A percentile compares a stretch with the other conserved stretches of the same genome.
Conservation (phyloP, 768 basidiomycete genomes). For the Amyloporia xantha region DNA sequence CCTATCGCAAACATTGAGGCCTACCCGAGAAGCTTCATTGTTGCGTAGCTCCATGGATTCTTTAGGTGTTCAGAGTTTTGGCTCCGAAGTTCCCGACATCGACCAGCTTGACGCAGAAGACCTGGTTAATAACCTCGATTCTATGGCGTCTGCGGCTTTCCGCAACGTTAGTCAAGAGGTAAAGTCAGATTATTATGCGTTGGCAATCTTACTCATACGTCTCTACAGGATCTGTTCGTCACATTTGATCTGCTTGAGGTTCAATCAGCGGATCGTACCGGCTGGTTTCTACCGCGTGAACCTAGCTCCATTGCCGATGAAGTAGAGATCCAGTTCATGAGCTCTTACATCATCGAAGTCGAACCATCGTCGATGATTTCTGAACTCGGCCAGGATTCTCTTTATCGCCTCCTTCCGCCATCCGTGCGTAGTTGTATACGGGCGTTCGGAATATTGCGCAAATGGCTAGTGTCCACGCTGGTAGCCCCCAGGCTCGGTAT, state of each 20-base stretch:
- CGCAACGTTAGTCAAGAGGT: constrained; percentile 78
- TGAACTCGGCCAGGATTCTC: constrained; percentile 59
- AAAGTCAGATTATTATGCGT: constrained; percentile 10
- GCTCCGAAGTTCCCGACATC: constrained; percentile 21
- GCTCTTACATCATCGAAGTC: constrained; percentile 64
- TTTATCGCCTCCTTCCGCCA: constrained; percentile 72
- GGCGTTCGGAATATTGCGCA: constrained; percentile 69
- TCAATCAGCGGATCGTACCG: constrained; percentile 71
- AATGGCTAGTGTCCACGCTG: constrained; percentile 71
- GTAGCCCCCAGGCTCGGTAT: constrained; percentile 58
- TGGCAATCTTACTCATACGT: constrained; percentile 3
- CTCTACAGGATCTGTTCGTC: constrained; percentile 62
- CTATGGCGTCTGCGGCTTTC: constrained; percentile 69
- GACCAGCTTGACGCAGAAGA: constrained; percentile 33
- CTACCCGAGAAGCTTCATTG: constrained; percentile 19
- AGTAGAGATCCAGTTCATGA: constrained; percentile 75
- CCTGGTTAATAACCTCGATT: constrained; percentile 72
- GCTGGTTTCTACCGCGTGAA: constrained; percentile 71
- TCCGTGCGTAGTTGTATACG: constrained; percentile 70
- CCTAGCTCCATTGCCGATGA: constrained; percentile 45
- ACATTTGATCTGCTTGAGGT: constrained; percentile 76
- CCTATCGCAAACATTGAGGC: constrained; percentile 53
- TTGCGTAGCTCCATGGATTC: constrained; percentile 4
- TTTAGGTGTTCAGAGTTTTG: constrained; percentile 9
- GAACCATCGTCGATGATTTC: constrained; percentile 68